Base-by-base conservation (phyloP, 768 basidiomycete genomes). In the Phlebiopsis flavidoalba region DNA sequence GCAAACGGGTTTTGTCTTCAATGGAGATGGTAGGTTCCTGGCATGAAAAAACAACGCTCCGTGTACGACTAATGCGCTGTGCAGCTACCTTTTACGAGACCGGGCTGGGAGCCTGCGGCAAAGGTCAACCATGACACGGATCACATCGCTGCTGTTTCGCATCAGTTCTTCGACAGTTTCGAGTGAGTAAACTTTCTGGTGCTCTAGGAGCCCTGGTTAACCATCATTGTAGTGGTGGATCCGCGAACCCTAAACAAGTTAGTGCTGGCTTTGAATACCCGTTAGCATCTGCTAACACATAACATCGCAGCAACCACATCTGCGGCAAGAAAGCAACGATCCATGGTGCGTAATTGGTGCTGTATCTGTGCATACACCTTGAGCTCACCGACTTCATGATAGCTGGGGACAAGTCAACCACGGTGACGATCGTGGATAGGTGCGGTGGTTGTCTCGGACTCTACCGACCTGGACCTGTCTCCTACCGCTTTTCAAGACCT, bases 391-490 rank as follows among this genome's bases (percentile, higher is more conserved):
- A 33, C 11, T 3, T 17, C 58, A 63, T 65, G 63, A 53, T 63
- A 70, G 55, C 43, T 40, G 24, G 26, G 51, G 70, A 69, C 46
- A 66, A 66, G 35, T 53, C 68, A 12, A 68, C 72, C 48, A 66
- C 60, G 12, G 71, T 72, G 17, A 61, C 62, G 24, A 69, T 75
- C 53, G 65, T 62, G 22, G 75, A 76, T 65, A 57, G 67, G 19
- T 75, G 75, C 57, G 60, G 57, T 0, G 72, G 70, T 11, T 76
- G 75, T 55, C 69, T 64, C 8, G 53, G 53, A 0, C 47, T n/a
- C 51, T 35, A 59, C 53, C 53, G 64, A 65, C 66, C 57, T 71
- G 53, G 71, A 72, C 59, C 52, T 72, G 35, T 62, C 70, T 10
- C 71, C 71, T 22, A 60, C 68, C 14, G 72, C 70, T 17, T 73